A percentile compares a stretch with the other conserved stretches of the same genome.
phyloP scores from a whole-genome alignment of 2,329 filamentous ascomycete species.

The Fusarium multiceps region DNA sequence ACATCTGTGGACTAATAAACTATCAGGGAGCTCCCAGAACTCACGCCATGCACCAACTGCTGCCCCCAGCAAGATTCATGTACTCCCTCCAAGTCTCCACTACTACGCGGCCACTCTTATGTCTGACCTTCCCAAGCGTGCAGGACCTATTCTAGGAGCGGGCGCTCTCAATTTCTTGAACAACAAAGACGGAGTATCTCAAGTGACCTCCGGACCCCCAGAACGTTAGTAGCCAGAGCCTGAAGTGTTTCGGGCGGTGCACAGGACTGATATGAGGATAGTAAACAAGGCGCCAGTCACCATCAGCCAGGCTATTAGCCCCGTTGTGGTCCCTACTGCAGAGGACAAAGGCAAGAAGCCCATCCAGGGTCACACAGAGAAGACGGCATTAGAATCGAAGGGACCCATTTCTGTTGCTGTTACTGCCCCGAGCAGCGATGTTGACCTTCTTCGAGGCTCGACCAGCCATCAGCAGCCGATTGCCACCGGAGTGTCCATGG shows the following conservation, averaged over 20 bases:
- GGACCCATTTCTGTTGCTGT: not conserved
- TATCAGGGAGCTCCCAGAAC: constrained; percentile 11
- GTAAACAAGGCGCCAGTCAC: not conserved
- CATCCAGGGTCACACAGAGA: not conserved
- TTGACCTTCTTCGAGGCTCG: not conserved
- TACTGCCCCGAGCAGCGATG: not conserved
- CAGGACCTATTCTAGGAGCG: constrained; percentile 38
- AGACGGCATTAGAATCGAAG: not conserved
- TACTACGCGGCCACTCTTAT: constrained; percentile 29
- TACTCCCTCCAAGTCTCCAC: constrained; percentile 36
- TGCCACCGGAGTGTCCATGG: not conserved
- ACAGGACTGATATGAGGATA: constrained; percentile 12
- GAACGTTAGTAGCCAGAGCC: constrained; percentile 12
- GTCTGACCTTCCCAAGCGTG: constrained; percentile 12
- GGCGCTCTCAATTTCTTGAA: constrained; percentile 40
- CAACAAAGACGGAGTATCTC: constrained; percentile 15
- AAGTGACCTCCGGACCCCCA: not conserved
- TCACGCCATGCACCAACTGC: constrained; percentile 2
- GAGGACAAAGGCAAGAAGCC: not conserved
- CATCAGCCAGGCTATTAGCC: not conserved
- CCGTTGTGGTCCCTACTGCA: not conserved
- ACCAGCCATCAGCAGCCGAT: not conserved
- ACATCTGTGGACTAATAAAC: not conserved
- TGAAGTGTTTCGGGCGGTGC: not conserved
- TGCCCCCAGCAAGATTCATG: not conserved